Conservation (phyloP, 345 rosid genomes). For the Diplotaxis tenuifolia region DNA sequence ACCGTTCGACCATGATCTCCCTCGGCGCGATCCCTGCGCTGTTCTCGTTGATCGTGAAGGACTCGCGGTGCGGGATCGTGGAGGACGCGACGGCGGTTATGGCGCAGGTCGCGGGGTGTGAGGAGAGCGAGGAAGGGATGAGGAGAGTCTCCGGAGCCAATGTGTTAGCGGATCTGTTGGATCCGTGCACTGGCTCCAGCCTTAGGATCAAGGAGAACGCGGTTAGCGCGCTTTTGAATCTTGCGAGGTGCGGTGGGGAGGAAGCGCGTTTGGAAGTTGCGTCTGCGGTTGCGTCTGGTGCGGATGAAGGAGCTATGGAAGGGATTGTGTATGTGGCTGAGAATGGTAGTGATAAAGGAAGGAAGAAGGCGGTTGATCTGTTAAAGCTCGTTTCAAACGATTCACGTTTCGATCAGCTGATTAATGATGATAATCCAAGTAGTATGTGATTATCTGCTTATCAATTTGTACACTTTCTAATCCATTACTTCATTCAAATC, state of each 20-base stretch:
- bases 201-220: constrained; percentile 71
- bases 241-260: constrained; percentile 60
- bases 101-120: constrained; percentile 92
- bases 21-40: constrained; percentile 65
- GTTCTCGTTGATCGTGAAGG: constrained; percentile 63
- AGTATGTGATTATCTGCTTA: neutral
- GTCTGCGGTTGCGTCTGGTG: constrained; percentile 40
- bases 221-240: constrained; percentile 68
- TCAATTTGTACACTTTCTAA: neutral
- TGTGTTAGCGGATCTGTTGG: constrained; percentile 73
- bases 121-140: constrained; percentile 71
- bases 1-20: constrained; percentile 58
- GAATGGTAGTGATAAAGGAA: constrained; percentile 64
- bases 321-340: constrained; percentile 61
- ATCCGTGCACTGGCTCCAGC: constrained; percentile 64
- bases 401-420: constrained; percentile 32
- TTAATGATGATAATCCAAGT: constrained; percentile 19
- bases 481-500: constrained; percentile 11
- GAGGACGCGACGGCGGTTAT: constrained; percentile 94
- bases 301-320: constrained; percentile 45
- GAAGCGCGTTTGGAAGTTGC: constrained; percentile 49
- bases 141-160: constrained; percentile 50
- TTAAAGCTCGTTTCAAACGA: constrained; percentile 46
- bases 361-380: constrained; percentile 58
- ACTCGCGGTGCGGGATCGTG: constrained; percentile 75